Evolutionary conservation across 2,329 filamentous ascomycete genomes (phyloP), one percentile per base, ranked within the genome.

Genomic region (Chrysosporium queenslandicum): DNA sequence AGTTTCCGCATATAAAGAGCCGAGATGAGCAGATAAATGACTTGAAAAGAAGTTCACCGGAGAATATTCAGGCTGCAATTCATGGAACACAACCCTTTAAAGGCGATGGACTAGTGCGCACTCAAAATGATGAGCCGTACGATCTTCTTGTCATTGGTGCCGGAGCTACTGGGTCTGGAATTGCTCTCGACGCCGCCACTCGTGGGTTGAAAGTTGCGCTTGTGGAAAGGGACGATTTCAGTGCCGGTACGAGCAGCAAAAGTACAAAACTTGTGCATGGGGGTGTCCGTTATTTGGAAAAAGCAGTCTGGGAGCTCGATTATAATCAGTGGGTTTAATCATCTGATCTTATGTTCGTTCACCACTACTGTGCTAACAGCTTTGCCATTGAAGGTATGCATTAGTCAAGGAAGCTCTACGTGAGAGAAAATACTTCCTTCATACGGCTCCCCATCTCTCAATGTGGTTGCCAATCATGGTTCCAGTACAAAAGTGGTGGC

Each of bases 191-290:
- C 68, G 86, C 86, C 32, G 84, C 82, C 20, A 90, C 86, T 1
- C 78, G 86, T 59, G 86, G 86, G 1, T 72, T 91, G 61, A 87
- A 83, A 69, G 86, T 92, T 54, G 86, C 87, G 11, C 71, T 90
- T 47, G 85, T 92, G 14, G 86, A 92, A 71, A 77, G 86, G 56
- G 87, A 91, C 66, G 86, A 92, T 69, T 92, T 91, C 66, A 83
- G 83, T 60, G 78, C 83, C 56, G 86, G 87, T 27, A 91, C 86
- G 37, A 89, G 85, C 72, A 87, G 84, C 68, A 91, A 91, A 74
- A 89, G 85, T 71, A 92, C 86, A 46, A 92, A 92, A 71, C 76
- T 92, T 50, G 87, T 92, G 16, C 86, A 92, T 69, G 86, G 86
- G 59, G 86, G 86, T 63, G 87, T 92, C 55, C 80, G 86, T 59